Evolutionary conservation across 257 asterid species (phyloP).

Genomic region (Solanum lycopersicoides): DNA sequence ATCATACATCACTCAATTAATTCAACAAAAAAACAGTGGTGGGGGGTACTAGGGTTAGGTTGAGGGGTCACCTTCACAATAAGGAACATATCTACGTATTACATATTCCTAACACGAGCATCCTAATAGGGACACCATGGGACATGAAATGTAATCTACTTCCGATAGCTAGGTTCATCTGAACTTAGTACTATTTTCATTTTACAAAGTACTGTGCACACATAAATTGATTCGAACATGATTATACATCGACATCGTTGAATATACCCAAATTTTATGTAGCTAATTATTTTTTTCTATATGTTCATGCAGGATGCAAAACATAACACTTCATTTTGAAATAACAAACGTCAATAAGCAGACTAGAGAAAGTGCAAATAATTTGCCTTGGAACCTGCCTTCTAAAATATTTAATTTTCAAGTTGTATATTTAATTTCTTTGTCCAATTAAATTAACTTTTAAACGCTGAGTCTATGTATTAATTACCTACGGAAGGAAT

Average conservation of each 20-base stretch:
- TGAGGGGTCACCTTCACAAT: neutral
- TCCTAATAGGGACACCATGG: neutral
- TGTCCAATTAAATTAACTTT: neutral
- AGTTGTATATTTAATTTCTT: neutral
- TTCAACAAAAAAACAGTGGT: neutral
- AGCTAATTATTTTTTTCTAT: neutral
- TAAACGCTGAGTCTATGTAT: neutral
- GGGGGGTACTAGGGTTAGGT: neutral
- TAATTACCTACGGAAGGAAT: constrained; percentile 5
- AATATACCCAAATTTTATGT: neutral
- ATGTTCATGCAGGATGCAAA: neutral
- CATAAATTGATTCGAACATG: neutral
- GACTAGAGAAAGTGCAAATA: neutral
- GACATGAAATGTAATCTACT: neutral
- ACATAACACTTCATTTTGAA: neutral
- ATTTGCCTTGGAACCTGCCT: neutral
- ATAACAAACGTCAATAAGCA: neutral
- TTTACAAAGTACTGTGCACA: neutral
- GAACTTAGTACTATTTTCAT: neutral
- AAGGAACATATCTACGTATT: neutral
- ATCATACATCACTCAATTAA: neutral
- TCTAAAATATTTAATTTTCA: neutral
- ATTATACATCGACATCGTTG: neutral
- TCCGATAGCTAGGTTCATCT: neutral
- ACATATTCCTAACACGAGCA: neutral